Base-by-base conservation (phyloP, 495 filamentous ascomycete genomes). In the Neurospora discreta region DNA sequence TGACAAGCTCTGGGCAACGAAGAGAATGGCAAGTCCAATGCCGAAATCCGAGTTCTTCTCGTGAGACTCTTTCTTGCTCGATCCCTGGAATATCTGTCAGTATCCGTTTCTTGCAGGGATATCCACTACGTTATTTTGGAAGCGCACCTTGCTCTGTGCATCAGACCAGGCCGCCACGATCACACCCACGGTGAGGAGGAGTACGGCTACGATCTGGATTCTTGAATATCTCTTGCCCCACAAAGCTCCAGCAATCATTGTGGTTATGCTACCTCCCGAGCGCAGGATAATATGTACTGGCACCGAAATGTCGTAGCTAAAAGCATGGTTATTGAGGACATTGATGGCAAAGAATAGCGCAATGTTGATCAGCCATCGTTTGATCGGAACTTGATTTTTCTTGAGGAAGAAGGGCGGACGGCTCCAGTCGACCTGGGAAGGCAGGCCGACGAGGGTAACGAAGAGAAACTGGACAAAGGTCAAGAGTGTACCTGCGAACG, bases 271-370 rank as follows among this genome's bases (percentile, higher is more conserved):
- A 10, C 95, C 96, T 30, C 94, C 97, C 46, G 94, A 97, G 23
- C 95, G 91, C 8, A 99, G 83, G 72, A 99, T 98, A 75, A 98
- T 99, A 77, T 99, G 95, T 65, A 99, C 89, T 30, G 95, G 95
- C 0, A 99, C 95, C 6, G 92, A 97, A 68, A 99, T 98, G 72
- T 93, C 90, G 82, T 97, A 98, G 72, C 92, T 94, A 79, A 99
- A 98, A 7, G 95, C 95, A 85, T 94, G 95, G 76, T 99, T 99
- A 82, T 99, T 99, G 71, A 98, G 83, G 65, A 98, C 85, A 75
- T 97, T 98, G 77, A 98, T 94, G 70, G 87, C 86, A 76, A 96
- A 93, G 82, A 98, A 98, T 71, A 97, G 88, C 3, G 89, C 81
- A n/a, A 97, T 97, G 75, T 96, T 95, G 71, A 93, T 82, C 68